A percentile compares a stretch with the other conserved stretches of the same genome.
These are phyloP conservation scores for Pseudogymnoascus sp. DNA, from an alignment of 2,329 filamentous ascomycete species.

Conservation along the genomic window DNA sequence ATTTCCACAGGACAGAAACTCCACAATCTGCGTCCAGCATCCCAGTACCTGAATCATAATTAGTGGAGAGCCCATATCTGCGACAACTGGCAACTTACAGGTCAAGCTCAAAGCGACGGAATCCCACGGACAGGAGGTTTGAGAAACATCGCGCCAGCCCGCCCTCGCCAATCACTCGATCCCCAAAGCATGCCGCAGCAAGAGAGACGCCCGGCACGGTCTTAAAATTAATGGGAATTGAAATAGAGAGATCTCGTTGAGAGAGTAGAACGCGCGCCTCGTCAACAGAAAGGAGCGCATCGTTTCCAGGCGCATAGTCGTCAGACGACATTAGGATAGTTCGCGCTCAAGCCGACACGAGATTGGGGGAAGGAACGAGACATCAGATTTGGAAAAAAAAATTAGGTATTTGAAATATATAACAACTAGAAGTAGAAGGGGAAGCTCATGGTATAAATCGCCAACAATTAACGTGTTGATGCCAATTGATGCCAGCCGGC, in stretches of 20 bases:
- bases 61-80: not conserved
- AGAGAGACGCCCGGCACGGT: conserved; percentile 49
- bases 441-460: not conserved
- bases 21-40: conserved; percentile 44
- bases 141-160: conserved; percentile 42
- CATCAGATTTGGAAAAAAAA: not conserved
- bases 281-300: conserved; percentile 29
- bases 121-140: conserved; percentile 53
- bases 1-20: conserved; percentile 53
- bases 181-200: conserved; percentile 50
- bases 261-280: conserved; percentile 36
- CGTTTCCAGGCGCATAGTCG: conserved; percentile 31
- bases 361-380: not conserved
- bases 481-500: not conserved
- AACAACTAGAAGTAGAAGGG: not conserved
- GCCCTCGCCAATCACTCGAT: conserved; percentile 12
- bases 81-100: conserved; percentile 22
- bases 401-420: not conserved
- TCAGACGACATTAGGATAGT: conserved; percentile 31
- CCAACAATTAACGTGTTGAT: not conserved
- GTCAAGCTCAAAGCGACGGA: conserved; percentile 49
- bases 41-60: conserved; percentile 44
- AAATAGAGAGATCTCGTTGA: conserved; percentile 51
- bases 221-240: conserved; percentile 55
- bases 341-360: conserved; percentile 6